These are phyloP conservation scores for Mycena rosella DNA, from an alignment of 768 basidiomycete genomes.

Conservation along the genomic window DNA sequence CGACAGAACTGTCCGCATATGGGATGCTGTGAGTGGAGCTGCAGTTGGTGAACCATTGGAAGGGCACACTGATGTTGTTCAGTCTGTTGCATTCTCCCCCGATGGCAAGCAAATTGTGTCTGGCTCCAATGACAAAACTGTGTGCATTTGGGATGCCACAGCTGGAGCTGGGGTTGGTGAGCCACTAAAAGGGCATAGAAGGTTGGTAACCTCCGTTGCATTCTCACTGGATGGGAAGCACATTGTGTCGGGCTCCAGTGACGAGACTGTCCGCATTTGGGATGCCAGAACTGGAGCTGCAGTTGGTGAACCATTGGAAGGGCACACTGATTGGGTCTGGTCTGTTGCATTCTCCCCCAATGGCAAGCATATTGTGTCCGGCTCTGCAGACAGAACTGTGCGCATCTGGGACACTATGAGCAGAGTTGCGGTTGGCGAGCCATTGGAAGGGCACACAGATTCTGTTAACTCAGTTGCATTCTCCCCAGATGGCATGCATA, in stretches of 20 bases:
- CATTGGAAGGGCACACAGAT: no score
- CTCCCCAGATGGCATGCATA: no score
- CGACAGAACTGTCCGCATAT: background rate
- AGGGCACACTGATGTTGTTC: background rate
- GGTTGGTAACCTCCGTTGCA: no score
- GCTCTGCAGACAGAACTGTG: background rate
- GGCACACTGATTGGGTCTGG: background rate
- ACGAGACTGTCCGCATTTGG: no score
- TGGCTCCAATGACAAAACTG: background rate
- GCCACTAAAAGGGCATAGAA: no score
- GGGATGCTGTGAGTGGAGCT: slow-evolving; percentile 6
- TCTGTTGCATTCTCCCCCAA: background rate
- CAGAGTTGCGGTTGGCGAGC: no score
- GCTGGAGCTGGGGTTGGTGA: no score
- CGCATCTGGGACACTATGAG: no score
- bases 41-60: slow-evolving; percentile 1
- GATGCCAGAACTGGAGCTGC: background rate
- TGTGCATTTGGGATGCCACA: slow-evolving; percentile 2
- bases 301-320: background rate
- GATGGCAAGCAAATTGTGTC: slow-evolving; percentile 3
- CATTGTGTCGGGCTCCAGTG: no score
- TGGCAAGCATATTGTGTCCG: background rate
- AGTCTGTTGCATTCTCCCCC: background rate
- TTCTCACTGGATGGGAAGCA: no score
- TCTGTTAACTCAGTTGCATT: no score